Evolutionary conservation across 2,329 filamentous ascomycete species (phyloP).

Genomic region (Rhinocladiella similis): DNA sequence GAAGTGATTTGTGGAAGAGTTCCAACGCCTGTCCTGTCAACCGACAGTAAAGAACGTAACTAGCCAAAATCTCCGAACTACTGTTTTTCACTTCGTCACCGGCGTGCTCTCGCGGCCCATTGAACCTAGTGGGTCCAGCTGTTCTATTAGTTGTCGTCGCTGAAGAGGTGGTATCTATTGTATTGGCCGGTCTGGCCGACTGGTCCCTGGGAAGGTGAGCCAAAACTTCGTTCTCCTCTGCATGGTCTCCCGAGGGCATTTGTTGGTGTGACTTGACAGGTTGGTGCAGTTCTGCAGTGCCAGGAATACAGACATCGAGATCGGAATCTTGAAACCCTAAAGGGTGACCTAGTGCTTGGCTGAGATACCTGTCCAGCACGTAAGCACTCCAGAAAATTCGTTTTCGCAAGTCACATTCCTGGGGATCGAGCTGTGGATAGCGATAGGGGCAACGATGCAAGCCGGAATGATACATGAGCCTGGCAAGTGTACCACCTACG

Average conservation of each 20-base stretch:
- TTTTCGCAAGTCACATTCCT: conserved; percentile 51
- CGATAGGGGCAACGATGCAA: conserved; percentile 59
- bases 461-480: conserved; percentile 58
- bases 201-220: conserved; percentile 9
- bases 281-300: conserved; percentile 10
- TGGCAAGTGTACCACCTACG: conserved; percentile 55
- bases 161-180: not conserved
- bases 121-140: not conserved
- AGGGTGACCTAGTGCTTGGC: conserved; percentile 57
- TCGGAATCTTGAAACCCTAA: conserved; percentile 58
- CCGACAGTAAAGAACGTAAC: conserved; percentile 39
- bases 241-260: not conserved
- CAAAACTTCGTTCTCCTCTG: conserved; percentile 2
- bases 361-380: conserved; percentile 55
- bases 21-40: conserved; percentile 38
- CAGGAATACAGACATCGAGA: conserved; percentile 53
- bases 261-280: conserved; percentile 2
- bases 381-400: conserved; percentile 61
- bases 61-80: conserved; percentile 30
- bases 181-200: not conserved
- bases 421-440: conserved; percentile 50
- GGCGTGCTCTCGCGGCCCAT: not conserved
- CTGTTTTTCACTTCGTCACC: not conserved
- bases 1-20: conserved; percentile 40
- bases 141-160: not conserved